Evolutionary conservation across 2,329 filamentous ascomycete genomes (phyloP), one percentile per base, ranked within the genome.

Genomic region (Microsporum audouinii): DNA sequence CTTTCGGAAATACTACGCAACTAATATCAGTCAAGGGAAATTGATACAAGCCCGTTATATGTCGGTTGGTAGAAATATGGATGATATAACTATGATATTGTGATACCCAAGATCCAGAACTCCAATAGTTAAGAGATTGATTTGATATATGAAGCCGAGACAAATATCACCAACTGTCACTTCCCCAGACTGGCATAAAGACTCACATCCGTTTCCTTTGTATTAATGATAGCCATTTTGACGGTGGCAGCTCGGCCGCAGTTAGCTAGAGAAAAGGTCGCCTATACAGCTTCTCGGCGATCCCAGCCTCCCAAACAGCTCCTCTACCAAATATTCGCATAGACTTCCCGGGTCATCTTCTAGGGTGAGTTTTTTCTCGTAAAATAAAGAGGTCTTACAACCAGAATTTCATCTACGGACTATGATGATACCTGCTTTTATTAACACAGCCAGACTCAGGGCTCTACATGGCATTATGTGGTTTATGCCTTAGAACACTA

Each of bases 371-470:
- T 23, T 23, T 47, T 65, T 78, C 3, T 73, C 76, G 0, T 69
- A 74, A 36, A 77, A 76, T 65, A 68, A 71, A 23, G 76, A 76
- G 14, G 68, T 73, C 62, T 64, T 70, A 60, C 68, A 73, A 59
- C 74, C 75, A 1, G 74, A 77, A 65, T 45, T 65, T 63, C 66
- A 68, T 17, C 64, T 71, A n/a, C 72, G 69, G 70, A 62, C 68
- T n/a, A 64, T 68, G 39, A 31, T 61, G 17, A 60, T 68, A 10
- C 62, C 68, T 10, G 58, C 66, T 2, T 27, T 71, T 4, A 58
- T 70, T 33, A 60, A 64, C 27, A 63, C 69, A 14, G 58, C 43
- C 0, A 65, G 66, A 1, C 58, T 66, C 8, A 69, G 69, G 3
- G 60, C 60, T 10, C 59, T 70, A 2, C 66, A 66, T 8, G 70